Percentiles rank a stretch among this genome's conserved stretches.
These are phyloP conservation scores for Exophiala alcalophila DNA, from an alignment of 2,329 filamentous ascomycete species.

Conservation along the genomic window DNA sequence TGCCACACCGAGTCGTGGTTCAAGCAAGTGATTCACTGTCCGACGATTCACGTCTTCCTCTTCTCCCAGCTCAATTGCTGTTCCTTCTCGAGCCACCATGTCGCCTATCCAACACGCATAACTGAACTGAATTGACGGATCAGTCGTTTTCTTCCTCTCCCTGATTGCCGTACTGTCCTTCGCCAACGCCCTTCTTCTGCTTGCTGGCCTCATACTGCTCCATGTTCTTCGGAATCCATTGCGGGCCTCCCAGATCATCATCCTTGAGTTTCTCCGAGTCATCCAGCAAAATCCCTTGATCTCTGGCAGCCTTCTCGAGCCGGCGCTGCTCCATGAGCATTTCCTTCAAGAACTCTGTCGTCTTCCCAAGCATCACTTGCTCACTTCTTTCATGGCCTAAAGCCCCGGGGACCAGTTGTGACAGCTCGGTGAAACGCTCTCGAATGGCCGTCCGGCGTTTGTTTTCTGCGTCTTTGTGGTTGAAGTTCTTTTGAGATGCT, in stretches of 20 bases:
- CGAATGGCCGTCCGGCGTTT: slow-evolving; percentile 72
- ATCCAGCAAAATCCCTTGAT: slow-evolving; percentile 23
- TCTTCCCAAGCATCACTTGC: slow-evolving; percentile 73
- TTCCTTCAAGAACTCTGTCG: slow-evolving; percentile 63
- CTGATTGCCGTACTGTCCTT: slow-evolving; percentile 4
- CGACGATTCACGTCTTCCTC: too few relatives aligned
- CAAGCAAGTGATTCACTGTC: too few relatives aligned
- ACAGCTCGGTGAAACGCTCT: slow-evolving; percentile 77
- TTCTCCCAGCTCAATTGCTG: too few relatives aligned
- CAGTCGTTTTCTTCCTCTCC: slow-evolving; percentile 18
- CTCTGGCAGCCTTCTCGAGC: slow-evolving; percentile 46
- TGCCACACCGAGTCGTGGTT: too few relatives aligned
- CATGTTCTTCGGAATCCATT: slow-evolving; percentile 25
- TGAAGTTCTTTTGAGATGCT: slow-evolving; percentile 69
- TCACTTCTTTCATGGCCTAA: slow-evolving; percentile 82
- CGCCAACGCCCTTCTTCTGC: slow-evolving; percentile 17
- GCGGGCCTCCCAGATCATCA: slow-evolving; percentile 26
- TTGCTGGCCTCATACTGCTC: slow-evolving; percentile 28
- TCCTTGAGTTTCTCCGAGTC: slow-evolving; percentile 19
- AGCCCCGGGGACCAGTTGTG: slow-evolving; percentile 74
- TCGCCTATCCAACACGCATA: neutral
- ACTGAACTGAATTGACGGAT: neutral
- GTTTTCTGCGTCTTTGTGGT: slow-evolving; percentile 66
- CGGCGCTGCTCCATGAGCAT: slow-evolving; percentile 59
- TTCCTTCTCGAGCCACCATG: too few relatives aligned